Base-by-base conservation (phyloP, 2,329 filamentous ascomycete genomes). In the Calonectria hawksworthii region DNA sequence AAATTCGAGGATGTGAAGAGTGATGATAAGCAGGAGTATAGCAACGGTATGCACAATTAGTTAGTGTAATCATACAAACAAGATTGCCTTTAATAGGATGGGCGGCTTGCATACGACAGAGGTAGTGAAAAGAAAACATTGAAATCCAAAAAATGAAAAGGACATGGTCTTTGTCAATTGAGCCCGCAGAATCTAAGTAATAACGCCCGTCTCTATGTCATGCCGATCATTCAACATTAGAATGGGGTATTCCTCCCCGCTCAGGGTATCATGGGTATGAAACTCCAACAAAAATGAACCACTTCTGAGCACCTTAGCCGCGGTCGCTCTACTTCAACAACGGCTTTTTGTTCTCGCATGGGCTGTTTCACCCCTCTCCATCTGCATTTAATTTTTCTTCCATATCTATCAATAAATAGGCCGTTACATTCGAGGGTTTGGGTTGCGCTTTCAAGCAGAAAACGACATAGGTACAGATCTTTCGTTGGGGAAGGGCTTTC, bases 401-500 rank as follows among this genome's bases (percentile, higher is more conserved):
- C 14, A 21, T 16, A 16, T 59, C 21, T 21, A 38, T n/a, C 32
- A 36, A 16, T 41, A 5, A 63, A 41, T 5, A 41, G 34, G 56
- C 56, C 56, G 23, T 56, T 50, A 26, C 47, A 23, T 47, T 50
- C 38, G 41, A 47, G 8, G 38, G 28, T 26, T 30, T 32, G 7
- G 8, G 52, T 36, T 16, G 30, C 26, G 14, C 26, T 30, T 18
- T 70, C 41, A 79, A 65, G 56, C 56, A 9, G 68, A 52, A 30
- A 80, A 77, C 16, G 65, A 59, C 47, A 73, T 70, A 14, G 73
- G 65, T 50, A 71, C 30, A 2, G 66, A 70, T 64, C 59, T 50
- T 66, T 88, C 86, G 18, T 83, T 79, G 0, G 81, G 82, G 68
- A 83, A 83, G 1, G 89, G 89, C 76, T 90, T 91, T 32, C 89